These are phyloP conservation scores for Claviceps sp. DNA, from an alignment of 2,329 filamentous ascomycete genomes.

Conservation along the genomic window DNA sequence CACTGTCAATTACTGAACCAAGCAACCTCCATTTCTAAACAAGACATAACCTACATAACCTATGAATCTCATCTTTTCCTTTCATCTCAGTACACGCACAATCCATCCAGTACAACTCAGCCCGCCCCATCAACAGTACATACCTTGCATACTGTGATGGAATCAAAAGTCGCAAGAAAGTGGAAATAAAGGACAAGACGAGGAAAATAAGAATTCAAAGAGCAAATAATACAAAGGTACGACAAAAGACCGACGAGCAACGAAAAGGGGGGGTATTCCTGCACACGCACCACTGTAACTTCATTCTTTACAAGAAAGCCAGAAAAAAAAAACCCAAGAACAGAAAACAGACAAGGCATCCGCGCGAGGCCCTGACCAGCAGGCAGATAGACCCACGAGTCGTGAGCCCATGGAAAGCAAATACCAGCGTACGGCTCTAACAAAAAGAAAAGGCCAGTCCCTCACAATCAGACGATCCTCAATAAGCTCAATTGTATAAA, in stretches of 20 bases:
- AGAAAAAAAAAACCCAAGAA: background rate
- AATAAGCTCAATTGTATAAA: background rate
- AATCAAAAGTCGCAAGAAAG: background rate
- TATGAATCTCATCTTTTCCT: background rate
- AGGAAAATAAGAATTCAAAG: background rate
- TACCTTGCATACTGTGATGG: background rate
- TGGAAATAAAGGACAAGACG: background rate
- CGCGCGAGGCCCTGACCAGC: background rate
- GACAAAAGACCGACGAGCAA: background rate
- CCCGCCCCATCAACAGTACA: background rate
- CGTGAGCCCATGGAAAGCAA: background rate
- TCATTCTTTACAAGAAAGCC: background rate
- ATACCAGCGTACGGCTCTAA: background rate
- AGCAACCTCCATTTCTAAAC: no score
- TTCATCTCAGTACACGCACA: background rate
- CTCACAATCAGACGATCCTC: background rate
- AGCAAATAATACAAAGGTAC: background rate
- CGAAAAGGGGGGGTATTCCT: background rate
- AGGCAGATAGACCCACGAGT: background rate
- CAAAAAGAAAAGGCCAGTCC: background rate
- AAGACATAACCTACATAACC: background rate
- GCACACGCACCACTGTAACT: background rate
- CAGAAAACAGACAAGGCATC: no score
- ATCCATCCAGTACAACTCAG: background rate
- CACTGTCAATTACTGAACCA: no score